Conservation (phyloP, 2,329 filamentous ascomycete genomes). For the Aspergillus sp. region DNA sequence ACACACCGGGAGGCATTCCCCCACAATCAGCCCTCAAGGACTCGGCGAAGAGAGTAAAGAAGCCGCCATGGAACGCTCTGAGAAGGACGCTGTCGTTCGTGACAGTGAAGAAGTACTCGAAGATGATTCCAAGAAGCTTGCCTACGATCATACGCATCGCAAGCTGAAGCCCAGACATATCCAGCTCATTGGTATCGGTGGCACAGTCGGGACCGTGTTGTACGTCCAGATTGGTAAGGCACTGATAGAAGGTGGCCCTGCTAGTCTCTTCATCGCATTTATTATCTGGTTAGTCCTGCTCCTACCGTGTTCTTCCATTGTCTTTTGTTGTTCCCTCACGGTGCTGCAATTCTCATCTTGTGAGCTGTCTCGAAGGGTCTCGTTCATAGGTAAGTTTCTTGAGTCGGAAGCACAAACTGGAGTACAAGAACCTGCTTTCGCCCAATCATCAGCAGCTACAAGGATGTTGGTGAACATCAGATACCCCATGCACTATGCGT, state of each 20-base stretch:
- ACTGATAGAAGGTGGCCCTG: constrained; percentile 45
- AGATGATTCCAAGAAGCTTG: constrained; percentile 26
- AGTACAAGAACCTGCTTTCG: background rate
- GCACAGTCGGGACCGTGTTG: constrained; percentile 47
- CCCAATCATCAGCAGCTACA: background rate
- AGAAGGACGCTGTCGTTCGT: constrained; percentile 21
- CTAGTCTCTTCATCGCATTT: constrained; percentile 48
- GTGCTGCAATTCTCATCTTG: background rate
- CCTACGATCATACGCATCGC: constrained; percentile 40
- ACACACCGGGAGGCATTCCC: constrained; percentile 18
- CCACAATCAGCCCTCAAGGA: constrained; percentile 15
- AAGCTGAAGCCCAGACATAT: constrained; percentile 49
- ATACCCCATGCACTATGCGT: background rate
- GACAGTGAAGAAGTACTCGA: constrained; percentile 25
- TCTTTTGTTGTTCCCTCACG: constrained; percentile 7
- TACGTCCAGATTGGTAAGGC: constrained; percentile 47
- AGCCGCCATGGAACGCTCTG: constrained; percentile 13
- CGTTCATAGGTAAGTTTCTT: constrained; percentile 5
- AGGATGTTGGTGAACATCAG: background rate
- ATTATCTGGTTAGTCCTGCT: constrained; percentile 45
- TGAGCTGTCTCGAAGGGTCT: constrained; percentile 4
- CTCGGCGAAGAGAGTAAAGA: constrained; percentile 14
- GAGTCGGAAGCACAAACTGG: background rate
- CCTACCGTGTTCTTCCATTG: constrained; percentile 3
- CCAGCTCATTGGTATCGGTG: constrained; percentile 51